Percentiles rank a stretch among this genome's conserved stretches.
phyloP scores from a whole-genome alignment of 306 rosid genomes.

The Crataegus laevigata region DNA sequence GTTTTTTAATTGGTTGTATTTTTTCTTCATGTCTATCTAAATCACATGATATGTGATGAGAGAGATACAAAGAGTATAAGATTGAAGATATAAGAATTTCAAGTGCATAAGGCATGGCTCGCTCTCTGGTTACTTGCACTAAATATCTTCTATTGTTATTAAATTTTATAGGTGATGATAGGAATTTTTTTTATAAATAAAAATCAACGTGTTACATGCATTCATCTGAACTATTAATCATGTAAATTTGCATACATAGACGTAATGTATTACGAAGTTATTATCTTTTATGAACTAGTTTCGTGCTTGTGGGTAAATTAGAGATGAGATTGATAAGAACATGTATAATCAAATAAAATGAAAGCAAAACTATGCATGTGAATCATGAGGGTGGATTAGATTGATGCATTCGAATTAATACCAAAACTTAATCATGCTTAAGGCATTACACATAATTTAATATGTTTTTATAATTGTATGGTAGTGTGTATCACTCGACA shows the following conservation, averaged over 20 bases:
- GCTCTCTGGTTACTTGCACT: too few relatives aligned
- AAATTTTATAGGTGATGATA: too few relatives aligned
- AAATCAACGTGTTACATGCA: not conserved
- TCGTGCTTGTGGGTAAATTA: not conserved
- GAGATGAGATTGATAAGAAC: not conserved
- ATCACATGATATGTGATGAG: too few relatives aligned
- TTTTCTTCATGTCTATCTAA: too few relatives aligned
- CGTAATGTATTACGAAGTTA: not conserved
- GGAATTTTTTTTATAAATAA: not conserved
- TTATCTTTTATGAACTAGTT: accelerated
- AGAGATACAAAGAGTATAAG: too few relatives aligned
- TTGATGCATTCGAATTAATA: not conserved
- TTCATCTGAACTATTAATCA: not conserved
- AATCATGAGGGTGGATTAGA: not conserved
- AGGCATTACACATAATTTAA: not conserved
- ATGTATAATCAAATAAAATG: not conserved
- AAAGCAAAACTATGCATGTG: not conserved
- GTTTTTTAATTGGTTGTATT: too few relatives aligned
- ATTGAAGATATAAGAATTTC: not conserved
- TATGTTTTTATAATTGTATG: not conserved
- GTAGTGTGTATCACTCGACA: not conserved
- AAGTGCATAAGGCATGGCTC: too few relatives aligned
- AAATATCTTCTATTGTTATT: too few relatives aligned
- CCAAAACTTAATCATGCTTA: not conserved
- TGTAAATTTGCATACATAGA: not conserved